Evolutionary conservation across 768 basidiomycete genomes (phyloP), one percentile per base, ranked within the genome.

Genomic region (Mycena crocata): DNA sequence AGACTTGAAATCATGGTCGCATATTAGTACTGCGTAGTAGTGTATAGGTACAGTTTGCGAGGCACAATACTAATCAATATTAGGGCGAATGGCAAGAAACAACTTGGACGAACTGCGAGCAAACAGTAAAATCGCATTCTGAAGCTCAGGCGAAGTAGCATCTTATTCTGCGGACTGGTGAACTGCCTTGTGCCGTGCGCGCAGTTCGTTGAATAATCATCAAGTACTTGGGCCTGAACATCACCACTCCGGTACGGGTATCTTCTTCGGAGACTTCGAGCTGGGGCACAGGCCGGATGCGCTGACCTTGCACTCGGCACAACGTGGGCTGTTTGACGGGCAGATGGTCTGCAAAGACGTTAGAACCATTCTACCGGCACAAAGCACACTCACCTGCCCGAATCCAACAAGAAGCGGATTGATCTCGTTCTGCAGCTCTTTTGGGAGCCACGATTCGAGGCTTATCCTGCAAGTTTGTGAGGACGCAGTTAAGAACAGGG

Each of bases 381-480:
- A 57, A 14, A 37, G 13, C 34, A 56, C 15, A 56, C 78, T 31
- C 67, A 92, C 93, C 86, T 95, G 93, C 35, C 93, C 94, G 64
- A 95, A 95, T 0, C 93, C 93, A 5, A 95, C 94, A 1, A 95
- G 84, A 76, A 93, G 72, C 62, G 89, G 89, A 73, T 95, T 95
- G 62, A 95, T 94, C 28, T 94, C 89, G 2, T 80, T 82, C 65
- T 92, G 90, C 6, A 92, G 80, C 61, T 90, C 90, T 19, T 82
- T 85, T 0, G 94, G 93, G 3, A 95, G 84, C 93, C 93, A 95
- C 2, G 93, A 94, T 71, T 95, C 87, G 3, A 95, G 79, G 68
- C 93, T 94, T 44, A 93, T 73, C 66, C 93, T 93, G 39, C 10
- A 23, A 14, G 52, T 21, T 50, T 5, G 19, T 45, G 10, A 24